Conservation (phyloP, 257 asterid genomes). For the Nicotiana paniculata region DNA sequence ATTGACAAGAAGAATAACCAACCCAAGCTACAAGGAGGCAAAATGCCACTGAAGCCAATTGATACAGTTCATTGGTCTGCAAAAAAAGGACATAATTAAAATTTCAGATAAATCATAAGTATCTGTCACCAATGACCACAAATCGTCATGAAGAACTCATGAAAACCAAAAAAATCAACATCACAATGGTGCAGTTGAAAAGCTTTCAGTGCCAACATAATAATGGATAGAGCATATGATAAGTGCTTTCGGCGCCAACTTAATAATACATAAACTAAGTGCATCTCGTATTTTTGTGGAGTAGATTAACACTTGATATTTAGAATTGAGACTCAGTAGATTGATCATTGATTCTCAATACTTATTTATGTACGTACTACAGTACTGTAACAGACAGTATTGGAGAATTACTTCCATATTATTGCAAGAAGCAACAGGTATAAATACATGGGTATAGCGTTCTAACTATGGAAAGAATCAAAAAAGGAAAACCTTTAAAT, state of each 20-base stretch:
- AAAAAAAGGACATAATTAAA: constrained; percentile 12
- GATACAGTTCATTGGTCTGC: constrained; percentile 99
- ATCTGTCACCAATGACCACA: background rate
- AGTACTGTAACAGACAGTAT: no score
- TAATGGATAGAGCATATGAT: no score
- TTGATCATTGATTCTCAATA: background rate
- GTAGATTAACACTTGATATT: background rate
- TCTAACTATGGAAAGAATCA: no score
- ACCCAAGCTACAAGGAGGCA: constrained; percentile 99
- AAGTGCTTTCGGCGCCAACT: no score
- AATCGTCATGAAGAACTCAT: background rate
- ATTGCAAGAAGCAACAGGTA: no score
- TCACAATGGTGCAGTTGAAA: background rate
- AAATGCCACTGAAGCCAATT: constrained; percentile 92
- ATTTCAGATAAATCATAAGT: background rate
- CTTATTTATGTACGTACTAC: background rate
- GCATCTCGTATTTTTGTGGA: background rate
- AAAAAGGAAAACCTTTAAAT: no score
- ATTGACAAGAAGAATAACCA: constrained; percentile 29
- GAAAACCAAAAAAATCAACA: background rate
- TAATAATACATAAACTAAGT: no score
- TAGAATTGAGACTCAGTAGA: background rate
- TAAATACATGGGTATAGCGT: no score
- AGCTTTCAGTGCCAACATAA: no score
- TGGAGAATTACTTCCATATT: no score